Conservation (phyloP, 441 rosid genomes). For the Biscutella auriculata region DNA sequence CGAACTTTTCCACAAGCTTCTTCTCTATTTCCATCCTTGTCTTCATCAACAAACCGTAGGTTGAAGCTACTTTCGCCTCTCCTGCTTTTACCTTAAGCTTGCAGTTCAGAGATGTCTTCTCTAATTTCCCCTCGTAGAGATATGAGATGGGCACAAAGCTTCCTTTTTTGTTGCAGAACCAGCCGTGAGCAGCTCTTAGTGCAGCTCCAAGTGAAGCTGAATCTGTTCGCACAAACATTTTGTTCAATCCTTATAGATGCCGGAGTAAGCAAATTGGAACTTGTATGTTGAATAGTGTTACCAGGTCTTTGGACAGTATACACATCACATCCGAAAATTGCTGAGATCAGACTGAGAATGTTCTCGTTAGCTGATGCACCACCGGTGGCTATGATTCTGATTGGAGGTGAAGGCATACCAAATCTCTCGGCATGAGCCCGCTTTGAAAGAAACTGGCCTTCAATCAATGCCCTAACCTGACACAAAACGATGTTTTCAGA, state of each 20-base stretch:
- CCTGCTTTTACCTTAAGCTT: conserved; percentile 51
- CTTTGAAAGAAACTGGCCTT: conserved; percentile 85
- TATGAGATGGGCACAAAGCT: conserved; percentile 52
- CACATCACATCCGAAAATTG: conserved; percentile 71
- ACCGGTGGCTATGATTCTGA: conserved; percentile 72
- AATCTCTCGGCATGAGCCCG: conserved; percentile 79
- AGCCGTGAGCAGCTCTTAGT: conserved; percentile 79
- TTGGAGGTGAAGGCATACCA: conserved; percentile 80
- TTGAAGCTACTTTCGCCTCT: conserved; percentile 31
- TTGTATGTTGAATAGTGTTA: conserved; percentile 6
- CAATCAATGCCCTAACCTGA: conserved; percentile 76
- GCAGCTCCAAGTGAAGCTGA: conserved; percentile 93
- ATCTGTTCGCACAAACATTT: conserved; percentile 27
- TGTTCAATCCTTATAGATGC: not conserved
- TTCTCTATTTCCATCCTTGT: conserved; percentile 64
- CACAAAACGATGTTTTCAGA: no score
- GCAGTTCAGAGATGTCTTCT: conserved; percentile 51
- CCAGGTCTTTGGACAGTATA: conserved; percentile 76
- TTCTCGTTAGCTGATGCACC: conserved; percentile 73
- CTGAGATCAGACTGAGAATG: conserved; percentile 48
- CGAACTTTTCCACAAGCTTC: conserved; percentile 49
- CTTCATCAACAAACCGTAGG: conserved; percentile 50
- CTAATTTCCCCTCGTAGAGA: conserved; percentile 49
- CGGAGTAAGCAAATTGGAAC: not conserved
- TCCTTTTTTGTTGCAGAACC: conserved; percentile 65